phyloP scores from a whole-genome alignment of 1,284 basidiomycete genomes.

The Kwoniella shivajii region DNA sequence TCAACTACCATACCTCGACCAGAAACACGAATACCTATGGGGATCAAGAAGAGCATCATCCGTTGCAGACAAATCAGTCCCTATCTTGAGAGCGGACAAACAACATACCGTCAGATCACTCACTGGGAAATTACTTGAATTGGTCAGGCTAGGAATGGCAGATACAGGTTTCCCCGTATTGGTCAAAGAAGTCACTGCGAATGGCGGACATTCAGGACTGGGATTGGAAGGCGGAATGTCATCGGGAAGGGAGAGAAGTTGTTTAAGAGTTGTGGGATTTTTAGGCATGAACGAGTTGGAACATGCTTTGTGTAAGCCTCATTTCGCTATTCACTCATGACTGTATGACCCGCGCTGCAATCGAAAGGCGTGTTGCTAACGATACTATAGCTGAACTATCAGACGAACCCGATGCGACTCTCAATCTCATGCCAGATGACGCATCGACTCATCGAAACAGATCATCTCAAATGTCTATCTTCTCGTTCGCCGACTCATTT shows the following conservation, averaged over 20 bases:
- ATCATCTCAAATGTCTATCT: constrained; percentile 40
- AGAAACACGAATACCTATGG: constrained; percentile 87
- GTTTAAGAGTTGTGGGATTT: constrained; percentile 78
- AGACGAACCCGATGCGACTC: constrained; percentile 67
- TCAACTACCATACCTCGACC: constrained; percentile 86
- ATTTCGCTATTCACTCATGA: constrained; percentile 14
- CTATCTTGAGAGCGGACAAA: constrained; percentile 47
- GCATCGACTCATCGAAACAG: constrained; percentile 17
- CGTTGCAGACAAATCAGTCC: constrained; percentile 60
- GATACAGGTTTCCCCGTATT: constrained; percentile 90
- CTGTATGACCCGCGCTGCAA: not conserved
- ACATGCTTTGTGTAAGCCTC: constrained; percentile 85
- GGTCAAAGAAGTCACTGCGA: constrained; percentile 57
- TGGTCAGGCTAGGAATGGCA: constrained; percentile 44
- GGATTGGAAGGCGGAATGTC: constrained; percentile 8
- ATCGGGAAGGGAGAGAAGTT: constrained; percentile 18
- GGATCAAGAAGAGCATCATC: constrained; percentile 71
- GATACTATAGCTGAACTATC: constrained; percentile 66
- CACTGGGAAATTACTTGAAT: constrained; percentile 47
- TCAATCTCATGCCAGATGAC: constrained; percentile 64
- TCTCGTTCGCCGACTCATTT: constrained; percentile 48
- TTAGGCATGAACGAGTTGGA: constrained; percentile 91
- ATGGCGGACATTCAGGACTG: constrained; percentile 16
- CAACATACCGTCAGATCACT: constrained; percentile 46
- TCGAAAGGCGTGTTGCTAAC: constrained; percentile 14